phyloP scores from a whole-genome alignment of 2,329 filamentous ascomycete species.

The Graphilbum fragrans region DNA sequence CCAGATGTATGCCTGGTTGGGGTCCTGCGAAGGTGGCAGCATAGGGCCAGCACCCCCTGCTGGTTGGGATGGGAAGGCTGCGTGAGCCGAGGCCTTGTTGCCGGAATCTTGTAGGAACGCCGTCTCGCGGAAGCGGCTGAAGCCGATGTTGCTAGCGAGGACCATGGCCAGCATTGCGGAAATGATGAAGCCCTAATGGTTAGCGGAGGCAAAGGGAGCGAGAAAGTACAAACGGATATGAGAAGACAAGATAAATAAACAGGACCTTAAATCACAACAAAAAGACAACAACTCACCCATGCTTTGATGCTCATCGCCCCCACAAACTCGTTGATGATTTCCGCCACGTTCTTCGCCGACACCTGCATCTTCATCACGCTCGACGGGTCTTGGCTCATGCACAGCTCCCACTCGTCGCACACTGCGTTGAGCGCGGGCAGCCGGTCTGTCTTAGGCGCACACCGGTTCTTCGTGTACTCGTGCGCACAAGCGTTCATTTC shows the following conservation, averaged over 20 bases:
- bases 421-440: constrained; percentile 60
- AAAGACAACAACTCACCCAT: constrained; percentile 29
- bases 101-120: constrained; percentile 8
- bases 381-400: constrained; percentile 75
- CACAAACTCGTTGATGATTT: constrained; percentile 89
- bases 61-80: constrained; percentile 15
- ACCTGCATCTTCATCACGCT: constrained; percentile 69
- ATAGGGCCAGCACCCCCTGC: constrained; percentile 10
- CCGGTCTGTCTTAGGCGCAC: constrained; percentile 47
- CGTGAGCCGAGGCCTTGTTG: constrained; percentile 6
- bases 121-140: constrained; percentile 22
- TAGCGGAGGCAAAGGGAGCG: not conserved
- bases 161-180: constrained; percentile 34
- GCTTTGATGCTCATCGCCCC: constrained; percentile 80
- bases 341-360: constrained; percentile 76
- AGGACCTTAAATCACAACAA: not conserved
- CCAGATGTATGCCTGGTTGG: constrained; percentile 33
- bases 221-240: not conserved
- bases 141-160: constrained; percentile 38
- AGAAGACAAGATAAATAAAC: not conserved
- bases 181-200: constrained; percentile 36
- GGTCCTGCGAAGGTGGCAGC: constrained; percentile 16
- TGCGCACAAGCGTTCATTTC: constrained; percentile 63
- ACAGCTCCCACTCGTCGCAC: constrained; percentile 73
- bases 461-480: constrained; percentile 66